These are phyloP conservation scores for Paramarasmius palmivorus DNA, from an alignment of 1,284 basidiomycete genomes.

Conservation along the genomic window DNA sequence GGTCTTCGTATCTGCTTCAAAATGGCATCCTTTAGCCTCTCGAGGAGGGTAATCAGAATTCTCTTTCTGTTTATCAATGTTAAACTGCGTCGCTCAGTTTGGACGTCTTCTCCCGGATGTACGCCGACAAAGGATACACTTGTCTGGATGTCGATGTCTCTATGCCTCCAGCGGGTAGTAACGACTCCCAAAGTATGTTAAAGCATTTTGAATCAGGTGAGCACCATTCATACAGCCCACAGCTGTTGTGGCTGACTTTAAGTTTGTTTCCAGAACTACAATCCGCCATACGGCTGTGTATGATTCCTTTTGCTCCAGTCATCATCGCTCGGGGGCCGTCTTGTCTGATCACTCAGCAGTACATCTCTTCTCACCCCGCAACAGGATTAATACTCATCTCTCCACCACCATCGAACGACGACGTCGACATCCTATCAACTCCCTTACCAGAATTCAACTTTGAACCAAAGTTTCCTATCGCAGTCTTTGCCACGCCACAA, in stretches of 20 bases:
- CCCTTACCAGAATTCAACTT: constrained; percentile 53
- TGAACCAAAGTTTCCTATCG: constrained; percentile 66
- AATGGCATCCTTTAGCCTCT: constrained; percentile 36
- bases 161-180: constrained; percentile 25
- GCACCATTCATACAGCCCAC: constrained; percentile 7
- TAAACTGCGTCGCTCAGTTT: constrained; percentile 34
- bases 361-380: constrained; percentile 66
- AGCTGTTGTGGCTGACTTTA: neutral
- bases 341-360: constrained; percentile 63
- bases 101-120: constrained; percentile 41
- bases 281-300: constrained; percentile 40
- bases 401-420: constrained; percentile 48
- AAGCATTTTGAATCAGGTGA: constrained; percentile 40
- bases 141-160: constrained; percentile 56
- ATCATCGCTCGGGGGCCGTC: constrained; percentile 53
- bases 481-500: constrained; percentile 42
- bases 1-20: constrained; percentile 44
- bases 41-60: constrained; percentile 29
- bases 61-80: constrained; percentile 13
- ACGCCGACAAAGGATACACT: constrained; percentile 60
- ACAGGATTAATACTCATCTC: constrained; percentile 60
- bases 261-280: constrained; percentile 37
- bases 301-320: constrained; percentile 64
- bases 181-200: constrained; percentile 35
- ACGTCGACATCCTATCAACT: constrained; percentile 39